Percentiles rank a stretch among this genome's conserved stretches.
These are phyloP conservation scores for Aspergillus sp. DNA, from an alignment of 2,329 filamentous ascomycete genomes.

Conservation along the genomic window DNA sequence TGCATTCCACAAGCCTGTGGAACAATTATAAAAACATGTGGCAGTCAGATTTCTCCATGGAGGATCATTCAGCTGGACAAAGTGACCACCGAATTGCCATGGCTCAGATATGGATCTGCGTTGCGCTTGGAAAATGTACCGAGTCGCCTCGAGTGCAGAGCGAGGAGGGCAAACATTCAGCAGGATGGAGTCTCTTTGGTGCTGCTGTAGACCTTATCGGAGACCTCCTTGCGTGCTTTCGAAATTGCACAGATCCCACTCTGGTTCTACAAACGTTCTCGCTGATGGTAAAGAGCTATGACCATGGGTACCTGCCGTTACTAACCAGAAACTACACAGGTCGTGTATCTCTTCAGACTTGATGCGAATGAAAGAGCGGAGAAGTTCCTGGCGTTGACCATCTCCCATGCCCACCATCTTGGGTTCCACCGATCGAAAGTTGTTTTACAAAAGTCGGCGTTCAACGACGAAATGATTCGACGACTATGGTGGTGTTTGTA, in stretches of 20 bases:
- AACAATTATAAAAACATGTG: conserved; percentile 13
- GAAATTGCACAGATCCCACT: conserved; percentile 14
- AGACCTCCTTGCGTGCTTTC: conserved; percentile 15
- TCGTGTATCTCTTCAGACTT: conserved; percentile 22
- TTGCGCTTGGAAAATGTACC: conserved; percentile 24
- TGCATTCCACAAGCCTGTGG: conserved; percentile 19
- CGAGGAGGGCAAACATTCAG: conserved; percentile 18
- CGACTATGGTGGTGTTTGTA: conserved; percentile 31
- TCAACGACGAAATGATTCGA: conserved; percentile 24
- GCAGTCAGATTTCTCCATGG: conserved; percentile 3
- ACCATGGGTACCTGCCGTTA: neutral
- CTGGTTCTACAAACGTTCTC: conserved; percentile 16
- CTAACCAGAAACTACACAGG: conserved; percentile 4
- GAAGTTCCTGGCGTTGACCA: conserved; percentile 16
- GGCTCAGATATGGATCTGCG: conserved; percentile 18
- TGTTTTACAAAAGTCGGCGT: conserved; percentile 10
- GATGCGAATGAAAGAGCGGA: conserved; percentile 8
- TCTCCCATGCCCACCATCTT: conserved; percentile 22
- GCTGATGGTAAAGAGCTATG: conserved; percentile 14
- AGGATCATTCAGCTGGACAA: neutral
- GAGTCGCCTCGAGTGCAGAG: conserved; percentile 14
- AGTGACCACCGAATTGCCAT: conserved; percentile 9
- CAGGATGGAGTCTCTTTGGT: conserved; percentile 24
- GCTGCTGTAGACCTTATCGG: conserved; percentile 21
- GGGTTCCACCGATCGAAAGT: conserved; percentile 21